Base-by-base conservation (phyloP, 1,139 yeast species). In the Hyphopichia fennica region DNA sequence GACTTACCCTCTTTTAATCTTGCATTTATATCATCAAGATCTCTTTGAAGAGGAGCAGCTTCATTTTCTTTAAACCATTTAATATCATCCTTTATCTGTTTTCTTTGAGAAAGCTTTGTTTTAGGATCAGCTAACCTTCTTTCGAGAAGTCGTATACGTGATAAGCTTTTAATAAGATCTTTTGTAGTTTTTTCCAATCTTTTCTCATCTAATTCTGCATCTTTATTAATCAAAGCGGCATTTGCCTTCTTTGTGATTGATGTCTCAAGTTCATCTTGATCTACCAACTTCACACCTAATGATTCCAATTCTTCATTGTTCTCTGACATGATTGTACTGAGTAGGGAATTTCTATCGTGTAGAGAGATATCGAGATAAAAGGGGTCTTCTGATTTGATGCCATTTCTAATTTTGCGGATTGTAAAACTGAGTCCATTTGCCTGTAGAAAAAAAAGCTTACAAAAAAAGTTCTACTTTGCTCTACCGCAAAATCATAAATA, bases 201-300 rank as follows among this genome's bases (percentile, higher is more conserved):
- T 49, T 83, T 85, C 43, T 74, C 67, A 52, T 93, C 99, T 37
- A 85, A 67, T 51, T 87, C 96, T 4, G 78, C 65, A 44, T 88
- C 91, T 43, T 84, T 81, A 37, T 74, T 65, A 2, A 75, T 65
- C 44, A 89, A 72, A 4, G 78, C 81, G 40, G 70, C 70, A 48
- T 82, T 82, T 1, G 96, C 97, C 62, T 79, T 70, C 38, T 71
- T 71, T 14, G 90, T 89, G 33, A 91, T 84, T 45, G 78, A 69
- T 38, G 80, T 69, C 54, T 89, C 98, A 15, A 91, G 65, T 18
- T 82, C 82, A 44, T 77, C 82, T 59, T 91, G 97, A 51, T 87
- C 90, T 46, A 88, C 80, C 4, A 86, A 68, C 53, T 69, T 70
- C 37, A 65, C 67, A 15, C 70, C 72, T 11, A 68, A 50, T 13